phyloP scores from a whole-genome alignment of 805 yeast species.

The Sungouiozyma intestinalis region DNA sequence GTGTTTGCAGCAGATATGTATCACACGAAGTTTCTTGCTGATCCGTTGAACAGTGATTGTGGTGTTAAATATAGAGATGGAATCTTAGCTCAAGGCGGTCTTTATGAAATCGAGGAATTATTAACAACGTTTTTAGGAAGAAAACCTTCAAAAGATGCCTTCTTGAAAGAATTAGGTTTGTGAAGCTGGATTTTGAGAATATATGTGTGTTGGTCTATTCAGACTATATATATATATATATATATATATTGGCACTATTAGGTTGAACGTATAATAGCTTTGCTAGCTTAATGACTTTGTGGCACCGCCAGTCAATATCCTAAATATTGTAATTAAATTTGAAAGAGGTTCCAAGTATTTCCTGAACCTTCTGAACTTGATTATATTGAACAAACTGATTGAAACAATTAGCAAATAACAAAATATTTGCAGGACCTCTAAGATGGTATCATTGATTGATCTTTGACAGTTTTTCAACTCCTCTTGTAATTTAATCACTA shows the following conservation, averaged over 20 bases:
- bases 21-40: slow-evolving; percentile 53
- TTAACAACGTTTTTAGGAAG: slow-evolving; percentile 63
- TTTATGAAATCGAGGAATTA: slow-evolving; percentile 56
- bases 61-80: slow-evolving; percentile 65
- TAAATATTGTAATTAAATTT: slow-evolving; percentile 13
- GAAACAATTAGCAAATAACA: slow-evolving; percentile 16
- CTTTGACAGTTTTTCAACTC: slow-evolving; percentile 8
- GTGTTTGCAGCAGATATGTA: slow-evolving; percentile 81
- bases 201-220: neutral
- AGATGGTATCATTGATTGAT: slow-evolving; percentile 8
- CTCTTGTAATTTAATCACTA: slow-evolving; percentile 12
- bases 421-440: slow-evolving; percentile 21
- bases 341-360: slow-evolving; percentile 16
- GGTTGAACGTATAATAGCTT: neutral
- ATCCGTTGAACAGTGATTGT: slow-evolving; percentile 51
- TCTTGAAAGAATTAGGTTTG: slow-evolving; percentile 55
- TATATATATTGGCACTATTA: slow-evolving; percentile 1
- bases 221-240: neutral
- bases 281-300: neutral
- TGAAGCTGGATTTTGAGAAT: slow-evolving; percentile 1
- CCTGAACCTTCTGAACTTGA: slow-evolving; percentile 7
- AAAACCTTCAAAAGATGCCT: slow-evolving; percentile 63
- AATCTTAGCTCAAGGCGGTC: slow-evolving; percentile 63
- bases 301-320: slow-evolving; percentile 10
- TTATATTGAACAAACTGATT: slow-evolving; percentile 7